Evolutionary conservation across 106 monocot species (phyloP), one percentile per base, ranked within the genome.

Genomic region (Agapanthus africanus): DNA sequence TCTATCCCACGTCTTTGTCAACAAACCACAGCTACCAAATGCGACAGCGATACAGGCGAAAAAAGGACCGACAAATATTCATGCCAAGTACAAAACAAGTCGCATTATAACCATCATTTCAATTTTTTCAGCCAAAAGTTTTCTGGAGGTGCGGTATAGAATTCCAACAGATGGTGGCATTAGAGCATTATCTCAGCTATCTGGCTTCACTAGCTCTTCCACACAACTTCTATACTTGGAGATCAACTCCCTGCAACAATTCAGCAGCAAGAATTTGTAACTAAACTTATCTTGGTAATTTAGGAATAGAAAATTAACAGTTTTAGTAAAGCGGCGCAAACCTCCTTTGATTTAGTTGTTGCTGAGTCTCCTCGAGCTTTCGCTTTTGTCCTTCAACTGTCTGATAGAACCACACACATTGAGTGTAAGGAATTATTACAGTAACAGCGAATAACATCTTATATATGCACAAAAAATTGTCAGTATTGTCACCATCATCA

Each of bases 301-400:
- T 19, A 49, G 30, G 15, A 16, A 42, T 4, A 26, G 32, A 14
- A 28, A 28, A 63, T 11, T 0, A 56, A 33, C 22, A 40, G 59
- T 61, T 36, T 36, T 7, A 1, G 31, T 52, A 8, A 67, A 6
- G 33, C 4, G 30, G 5, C 0, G 37, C 70, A 31, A 19, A 81
- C 85, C 74, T 81, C 51, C 85, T 77, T 59, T 85, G 85, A 40
- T 81, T 81, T 15, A 85, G 75, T 54, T 75, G 85, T 68, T 78
- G 80, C 60, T 37, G 42, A 69, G 81, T 81, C 64, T 81, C 85
- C 60, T 85, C 85, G 7, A 72, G 68, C 51, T 75, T 81, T 2
- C 41, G 78, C 71, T 78, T 85, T 52, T 81, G 85, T 64, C 81
- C 85, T 65, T 85, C 85, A 49, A 85, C 85, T 28, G 80, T 85